Evolutionary conservation across 2,329 filamentous ascomycete genomes (phyloP), one percentile per base, ranked within the genome.

Genomic region (Sordariomycetes sp.): DNA sequence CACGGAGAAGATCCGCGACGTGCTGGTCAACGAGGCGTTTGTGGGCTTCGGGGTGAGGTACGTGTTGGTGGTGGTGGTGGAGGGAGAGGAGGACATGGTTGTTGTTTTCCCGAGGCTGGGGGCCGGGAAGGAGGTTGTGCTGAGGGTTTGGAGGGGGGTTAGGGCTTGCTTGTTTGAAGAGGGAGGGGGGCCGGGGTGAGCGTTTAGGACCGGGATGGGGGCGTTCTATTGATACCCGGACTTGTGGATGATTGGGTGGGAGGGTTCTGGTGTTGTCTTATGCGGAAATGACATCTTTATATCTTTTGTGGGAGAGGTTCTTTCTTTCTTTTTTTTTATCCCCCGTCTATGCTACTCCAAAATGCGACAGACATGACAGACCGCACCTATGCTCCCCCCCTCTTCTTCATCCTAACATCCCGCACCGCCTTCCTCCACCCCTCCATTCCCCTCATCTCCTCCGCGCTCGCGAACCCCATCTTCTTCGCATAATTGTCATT

Each of bases 1-100:
- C 0, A 96, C 92, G 0, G 88, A 87, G 52, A 85, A 89, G 70
- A 95, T 99, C 59, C 89, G 89, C 67, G 94, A 99, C 68, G 86
- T 99, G 58, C 82, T 96, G 57, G 88, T 99, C 55, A 90, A 96
- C 68, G 94, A 99, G 74, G 94, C 91, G 3, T 97, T 97, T 70
- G 83, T 82, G 58, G 91, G 91, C 0, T 95, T 96, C 65, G 89
- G 91, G 71, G 90, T 97, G 39, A 76, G 86, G 48, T 95, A 92
- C 66, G 96, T 96, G 66, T 74, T 99, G 10, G 83, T 89, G 4
- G 88, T 97, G 34, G 86, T 97, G 56, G 90, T 97, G 20, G 87
- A 95, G 63, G 90, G 85, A 2, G 92, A 97, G 71, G 81, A 86
- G 57, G 86, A 94, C 62, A 80, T 95, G 4, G 88, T 97, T 0